Percentiles rank a stretch among this genome's conserved stretches.
These are phyloP conservation scores for Pulveroboletus sp. DNA, from an alignment of 768 basidiomycete species.

Conservation along the genomic window DNA sequence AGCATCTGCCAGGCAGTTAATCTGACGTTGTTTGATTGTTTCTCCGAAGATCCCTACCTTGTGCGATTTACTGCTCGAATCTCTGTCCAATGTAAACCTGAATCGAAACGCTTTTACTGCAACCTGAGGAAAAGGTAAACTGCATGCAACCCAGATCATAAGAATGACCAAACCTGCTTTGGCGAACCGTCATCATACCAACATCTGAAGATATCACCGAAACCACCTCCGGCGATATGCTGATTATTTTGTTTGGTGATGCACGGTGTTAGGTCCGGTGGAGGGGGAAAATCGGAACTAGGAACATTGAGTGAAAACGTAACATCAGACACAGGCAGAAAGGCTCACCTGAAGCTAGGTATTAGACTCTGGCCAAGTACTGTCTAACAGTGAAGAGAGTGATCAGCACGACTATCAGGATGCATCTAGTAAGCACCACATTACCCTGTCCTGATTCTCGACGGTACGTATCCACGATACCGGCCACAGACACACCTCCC, in stretches of 20 bases:
- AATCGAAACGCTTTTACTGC: slow-evolving; percentile 5
- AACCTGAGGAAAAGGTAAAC: background rate
- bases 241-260: background rate
- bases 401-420: too few relatives aligned
- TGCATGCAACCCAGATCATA: too few relatives aligned
- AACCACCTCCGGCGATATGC: background rate
- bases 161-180: background rate
- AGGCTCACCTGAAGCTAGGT: too few relatives aligned
- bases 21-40: too few relatives aligned
- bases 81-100: background rate
- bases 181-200: background rate
- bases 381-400: too few relatives aligned
- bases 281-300: background rate
- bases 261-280: slow-evolving; percentile 1
- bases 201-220: slow-evolving; percentile 6
- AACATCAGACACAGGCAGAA: too few relatives aligned
- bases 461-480: background rate
- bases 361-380: too few relatives aligned
- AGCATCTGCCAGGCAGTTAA: too few relatives aligned
- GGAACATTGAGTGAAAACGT: too few relatives aligned
- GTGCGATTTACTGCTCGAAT: background rate
- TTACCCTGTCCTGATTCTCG: too few relatives aligned
- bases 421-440: too few relatives aligned
- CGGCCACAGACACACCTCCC: background rate
- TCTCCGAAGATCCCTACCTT: too few relatives aligned